A percentile compares a stretch with the other conserved stretches of the same genome.
Evolutionary conservation across 148 eudicot genomes (phyloP).

Genomic region (Spergularia bocconei): DNA sequence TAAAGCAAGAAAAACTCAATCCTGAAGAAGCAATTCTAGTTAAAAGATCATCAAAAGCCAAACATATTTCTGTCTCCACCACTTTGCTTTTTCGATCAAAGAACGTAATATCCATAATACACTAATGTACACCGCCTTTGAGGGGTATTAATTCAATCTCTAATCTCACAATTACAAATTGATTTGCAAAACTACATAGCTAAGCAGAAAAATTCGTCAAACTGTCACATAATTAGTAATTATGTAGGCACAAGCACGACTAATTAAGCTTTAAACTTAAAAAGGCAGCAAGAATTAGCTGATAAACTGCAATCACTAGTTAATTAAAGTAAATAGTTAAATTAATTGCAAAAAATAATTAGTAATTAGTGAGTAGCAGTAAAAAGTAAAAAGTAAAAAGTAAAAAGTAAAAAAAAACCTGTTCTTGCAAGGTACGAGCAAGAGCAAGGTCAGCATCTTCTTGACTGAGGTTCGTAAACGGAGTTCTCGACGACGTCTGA

Average conservation of each 20-base stretch:
- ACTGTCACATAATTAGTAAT: neutral
- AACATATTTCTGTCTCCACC: neutral
- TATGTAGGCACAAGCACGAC: neutral
- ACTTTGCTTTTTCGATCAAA: neutral
- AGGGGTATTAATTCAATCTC: neutral
- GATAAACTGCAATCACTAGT: too few species aligned
- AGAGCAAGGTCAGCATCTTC: constrained; percentile 98
- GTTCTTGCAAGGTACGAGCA: constrained; percentile 91
- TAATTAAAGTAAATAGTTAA: too few species aligned
- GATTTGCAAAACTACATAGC: neutral
- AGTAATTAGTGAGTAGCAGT: neutral
- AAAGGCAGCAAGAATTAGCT: neutral
- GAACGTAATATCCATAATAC: too few species aligned
- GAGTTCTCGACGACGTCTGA: constrained; percentile 46
- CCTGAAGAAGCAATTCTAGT: neutral
- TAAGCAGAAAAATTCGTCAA: neutral
- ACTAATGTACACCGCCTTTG: too few species aligned
- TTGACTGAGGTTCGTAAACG: constrained; percentile 85
- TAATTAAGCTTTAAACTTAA: neutral
- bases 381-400: neutral
- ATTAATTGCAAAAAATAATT: too few species aligned
- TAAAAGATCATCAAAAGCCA: neutral
- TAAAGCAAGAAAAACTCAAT: neutral
- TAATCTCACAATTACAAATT: neutral
- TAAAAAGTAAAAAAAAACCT: constrained; percentile 41